These are phyloP conservation scores for Eucalyptus sp. DNA, from an alignment of 345 rosid species.

Conservation along the genomic window DNA sequence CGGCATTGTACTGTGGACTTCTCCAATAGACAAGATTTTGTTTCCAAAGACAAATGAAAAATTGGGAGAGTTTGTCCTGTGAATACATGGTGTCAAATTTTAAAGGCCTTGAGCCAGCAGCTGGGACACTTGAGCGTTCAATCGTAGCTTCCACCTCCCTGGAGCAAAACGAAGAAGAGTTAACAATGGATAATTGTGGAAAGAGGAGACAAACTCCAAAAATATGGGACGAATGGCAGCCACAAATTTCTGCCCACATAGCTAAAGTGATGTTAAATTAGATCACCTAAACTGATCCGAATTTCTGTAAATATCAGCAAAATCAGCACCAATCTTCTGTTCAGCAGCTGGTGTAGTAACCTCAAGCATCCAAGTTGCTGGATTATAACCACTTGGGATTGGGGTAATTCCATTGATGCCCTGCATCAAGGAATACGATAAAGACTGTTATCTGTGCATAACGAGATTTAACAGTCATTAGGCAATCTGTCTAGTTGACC, in stretches of 20 bases:
- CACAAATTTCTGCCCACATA: not conserved
- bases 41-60: constrained; percentile 62
- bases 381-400: constrained; percentile 60
- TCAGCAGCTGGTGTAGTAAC: constrained; percentile 61
- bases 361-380: constrained; percentile 99
- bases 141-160: constrained; percentile 70
- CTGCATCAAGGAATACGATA: constrained; percentile 13
- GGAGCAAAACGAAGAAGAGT: not conserved
- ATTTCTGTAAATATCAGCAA: constrained; percentile 51
- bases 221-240: not conserved
- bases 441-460: not conserved
- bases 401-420: constrained; percentile 46
- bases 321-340: constrained; percentile 47
- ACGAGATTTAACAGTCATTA: not conserved
- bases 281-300: constrained; percentile 55
- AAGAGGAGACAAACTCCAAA: not conserved
- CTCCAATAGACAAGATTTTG: constrained; percentile 93
- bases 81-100: constrained; percentile 46
- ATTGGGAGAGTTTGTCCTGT: constrained; percentile 37
- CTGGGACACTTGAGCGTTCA: constrained; percentile 38
- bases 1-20: constrained; percentile 75
- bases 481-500: not conserved
- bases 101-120: constrained; percentile 52
- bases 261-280: not conserved
- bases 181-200: not conserved